These are phyloP conservation scores for Globisporangium recalcitrans DNA, from an alignment of 352 stramenopile genomes.

Conservation along the genomic window DNA sequence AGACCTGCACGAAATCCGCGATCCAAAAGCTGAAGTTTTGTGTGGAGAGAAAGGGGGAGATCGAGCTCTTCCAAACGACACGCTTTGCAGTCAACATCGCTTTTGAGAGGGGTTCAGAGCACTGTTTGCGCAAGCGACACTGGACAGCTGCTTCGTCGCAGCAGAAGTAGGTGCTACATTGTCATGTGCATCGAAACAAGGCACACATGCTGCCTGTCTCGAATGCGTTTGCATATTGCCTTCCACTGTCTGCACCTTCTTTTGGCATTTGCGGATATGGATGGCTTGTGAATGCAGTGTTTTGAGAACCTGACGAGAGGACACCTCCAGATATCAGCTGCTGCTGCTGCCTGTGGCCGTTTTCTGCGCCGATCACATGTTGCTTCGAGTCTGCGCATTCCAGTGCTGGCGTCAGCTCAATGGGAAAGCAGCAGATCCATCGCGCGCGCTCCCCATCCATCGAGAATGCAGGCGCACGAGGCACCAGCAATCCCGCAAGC, in stretches of 20 bases:
- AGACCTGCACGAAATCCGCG: background rate
- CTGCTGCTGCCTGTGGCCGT: background rate
- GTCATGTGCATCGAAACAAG: background rate
- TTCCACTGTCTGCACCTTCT: background rate
- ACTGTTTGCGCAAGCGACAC: slow-evolving; percentile 6
- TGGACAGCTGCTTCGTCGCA: too few species aligned
- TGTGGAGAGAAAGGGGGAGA: slow-evolving; percentile 3
- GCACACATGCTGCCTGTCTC: background rate
- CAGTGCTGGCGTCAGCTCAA: background rate
- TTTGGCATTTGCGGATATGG: background rate
- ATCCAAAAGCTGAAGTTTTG: slow-evolving; percentile 14
- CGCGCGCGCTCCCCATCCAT: background rate
- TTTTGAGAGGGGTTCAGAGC: background rate
- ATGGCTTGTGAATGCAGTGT: background rate
- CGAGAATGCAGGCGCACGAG: background rate
- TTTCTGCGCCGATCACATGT: background rate
- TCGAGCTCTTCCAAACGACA: slow-evolving; percentile 4
- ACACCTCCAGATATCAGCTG: slow-evolving; percentile 1
- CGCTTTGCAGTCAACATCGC: background rate
- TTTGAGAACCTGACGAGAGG: slow-evolving; percentile 2
- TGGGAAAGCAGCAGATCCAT: background rate
- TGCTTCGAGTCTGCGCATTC: background rate
- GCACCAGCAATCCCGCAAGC: background rate
- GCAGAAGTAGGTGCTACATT: background rate
- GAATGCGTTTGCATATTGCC: background rate